Conservation (phyloP, 1,284 basidiomycete genomes). For the Tetrapyrgos nigripes region DNA sequence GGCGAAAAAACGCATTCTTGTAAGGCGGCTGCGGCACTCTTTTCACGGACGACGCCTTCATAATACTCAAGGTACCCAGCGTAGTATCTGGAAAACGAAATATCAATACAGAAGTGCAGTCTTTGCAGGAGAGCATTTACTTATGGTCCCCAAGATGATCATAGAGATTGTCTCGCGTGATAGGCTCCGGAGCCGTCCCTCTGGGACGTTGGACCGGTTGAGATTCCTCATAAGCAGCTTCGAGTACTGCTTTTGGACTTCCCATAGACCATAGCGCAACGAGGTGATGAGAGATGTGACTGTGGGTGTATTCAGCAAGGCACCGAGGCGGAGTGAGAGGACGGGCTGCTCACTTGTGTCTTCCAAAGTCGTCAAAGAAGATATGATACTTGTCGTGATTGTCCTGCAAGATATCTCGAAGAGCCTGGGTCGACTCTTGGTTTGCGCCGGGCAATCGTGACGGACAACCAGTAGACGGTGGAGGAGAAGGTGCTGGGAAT, state of each 20-base stretch:
- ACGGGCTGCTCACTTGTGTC: slow-evolving; percentile 46
- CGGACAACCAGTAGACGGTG: slow-evolving; percentile 12
- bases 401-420: slow-evolving; percentile 44
- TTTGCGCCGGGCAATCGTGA: slow-evolving; percentile 33
- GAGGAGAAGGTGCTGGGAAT: slow-evolving; percentile 16
- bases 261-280: slow-evolving; percentile 59
- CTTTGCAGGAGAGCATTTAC: too few relatives aligned
- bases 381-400: slow-evolving; percentile 51
- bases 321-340: not conserved
- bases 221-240: slow-evolving; percentile 49
- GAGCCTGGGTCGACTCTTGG: slow-evolving; percentile 37
- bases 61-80: slow-evolving; percentile 63
- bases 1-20: slow-evolving; percentile 65
- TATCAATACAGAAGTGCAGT: slow-evolving; percentile 25
- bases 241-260: slow-evolving; percentile 44
- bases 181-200: slow-evolving; percentile 46
- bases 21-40: slow-evolving; percentile 48
- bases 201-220: slow-evolving; percentile 43
- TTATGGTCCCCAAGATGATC: too few relatives aligned
- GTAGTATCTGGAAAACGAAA: slow-evolving; percentile 50
- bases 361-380: slow-evolving; percentile 48
- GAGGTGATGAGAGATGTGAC: slow-evolving; percentile 57
- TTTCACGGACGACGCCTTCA: slow-evolving; percentile 46
- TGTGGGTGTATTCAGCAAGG: slow-evolving; percentile 26
- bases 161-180: slow-evolving; percentile 49